These are phyloP conservation scores for Hemerocallis citrina DNA, from an alignment of 106 monocot species.

Conservation along the genomic window DNA sequence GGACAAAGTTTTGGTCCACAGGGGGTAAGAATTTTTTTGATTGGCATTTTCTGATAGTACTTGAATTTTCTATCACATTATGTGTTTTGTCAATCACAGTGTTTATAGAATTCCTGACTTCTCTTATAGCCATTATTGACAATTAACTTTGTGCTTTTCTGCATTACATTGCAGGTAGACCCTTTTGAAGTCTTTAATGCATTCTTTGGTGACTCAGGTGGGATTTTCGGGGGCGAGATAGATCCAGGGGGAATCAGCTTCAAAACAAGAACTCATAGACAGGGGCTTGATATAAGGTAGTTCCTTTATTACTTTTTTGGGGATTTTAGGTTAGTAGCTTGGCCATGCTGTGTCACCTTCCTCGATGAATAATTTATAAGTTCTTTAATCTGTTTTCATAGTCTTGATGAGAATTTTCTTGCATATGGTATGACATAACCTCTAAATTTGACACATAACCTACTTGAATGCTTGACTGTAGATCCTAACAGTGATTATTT, in stretches of 20 bases:
- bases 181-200: slow-evolving; percentile 86
- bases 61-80: not conserved
- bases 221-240: slow-evolving; percentile 54
- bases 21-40: slow-evolving; percentile 36
- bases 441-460: not conserved
- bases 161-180: slow-evolving; percentile 47
- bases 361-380: not conserved
- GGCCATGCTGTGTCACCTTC: too few species aligned
- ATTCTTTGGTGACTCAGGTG: slow-evolving; percentile 72
- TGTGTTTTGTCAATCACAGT: not conserved
- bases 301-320: not conserved
- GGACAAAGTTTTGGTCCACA: slow-evolving; percentile 35
- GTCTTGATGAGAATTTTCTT: not conserved
- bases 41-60: not conserved
- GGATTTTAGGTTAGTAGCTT: not conserved
- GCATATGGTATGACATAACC: not conserved
- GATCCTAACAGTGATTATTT: not conserved
- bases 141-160: not conserved
- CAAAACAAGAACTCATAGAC: slow-evolving; percentile 24
- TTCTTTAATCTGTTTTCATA: not conserved
- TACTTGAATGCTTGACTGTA: not conserved
- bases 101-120: not conserved
- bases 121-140: slow-evolving; percentile 1
- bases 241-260: slow-evolving; percentile 51
- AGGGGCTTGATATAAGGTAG: slow-evolving; percentile 71